Percentiles rank a stretch among this genome's conserved stretches.
Conservation (phyloP, 345 rosid genomes). For the Hypericum androsaemum region DNA sequence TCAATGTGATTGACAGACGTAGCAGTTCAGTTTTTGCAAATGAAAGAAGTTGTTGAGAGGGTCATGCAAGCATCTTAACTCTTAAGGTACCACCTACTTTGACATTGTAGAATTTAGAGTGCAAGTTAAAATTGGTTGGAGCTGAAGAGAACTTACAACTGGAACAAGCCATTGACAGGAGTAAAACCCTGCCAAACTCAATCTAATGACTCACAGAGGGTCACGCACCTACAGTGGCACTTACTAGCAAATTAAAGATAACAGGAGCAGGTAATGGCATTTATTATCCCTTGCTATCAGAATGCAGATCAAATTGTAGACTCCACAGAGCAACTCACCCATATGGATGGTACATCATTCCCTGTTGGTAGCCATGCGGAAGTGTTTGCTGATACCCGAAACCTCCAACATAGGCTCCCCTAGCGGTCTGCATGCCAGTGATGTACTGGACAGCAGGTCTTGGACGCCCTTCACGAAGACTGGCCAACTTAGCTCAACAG, state of each 20-base stretch:
- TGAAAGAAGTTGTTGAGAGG: constrained; percentile 18
- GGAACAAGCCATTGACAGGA: no score
- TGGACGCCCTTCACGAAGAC: constrained; percentile 40
- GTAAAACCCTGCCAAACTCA: no score
- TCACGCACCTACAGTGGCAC: no score
- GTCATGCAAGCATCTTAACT: constrained; percentile 24
- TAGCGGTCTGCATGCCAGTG: constrained; percentile 48
- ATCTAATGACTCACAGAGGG: no score
- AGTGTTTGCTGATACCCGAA: constrained; percentile 68
- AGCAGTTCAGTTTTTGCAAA: not conserved
- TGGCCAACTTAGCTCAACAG: not conserved
- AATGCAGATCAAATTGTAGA: not conserved
- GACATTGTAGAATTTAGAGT: no score
- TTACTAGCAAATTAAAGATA: no score
- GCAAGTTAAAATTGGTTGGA: no score
- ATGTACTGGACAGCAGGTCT: constrained; percentile 52
- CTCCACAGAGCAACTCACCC: constrained; percentile 51
- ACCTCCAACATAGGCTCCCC: constrained; percentile 55
- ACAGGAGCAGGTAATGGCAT: no score
- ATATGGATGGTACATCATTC: constrained; percentile 59
- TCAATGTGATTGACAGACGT: constrained; percentile 34
- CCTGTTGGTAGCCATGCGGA: constrained; percentile 66
- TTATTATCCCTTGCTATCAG: no score
- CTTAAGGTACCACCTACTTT: no score
- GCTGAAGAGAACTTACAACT: no score